Conservation (phyloP, 192 early-diverging fungal genomes). For the Podochytrium sp. region DNA sequence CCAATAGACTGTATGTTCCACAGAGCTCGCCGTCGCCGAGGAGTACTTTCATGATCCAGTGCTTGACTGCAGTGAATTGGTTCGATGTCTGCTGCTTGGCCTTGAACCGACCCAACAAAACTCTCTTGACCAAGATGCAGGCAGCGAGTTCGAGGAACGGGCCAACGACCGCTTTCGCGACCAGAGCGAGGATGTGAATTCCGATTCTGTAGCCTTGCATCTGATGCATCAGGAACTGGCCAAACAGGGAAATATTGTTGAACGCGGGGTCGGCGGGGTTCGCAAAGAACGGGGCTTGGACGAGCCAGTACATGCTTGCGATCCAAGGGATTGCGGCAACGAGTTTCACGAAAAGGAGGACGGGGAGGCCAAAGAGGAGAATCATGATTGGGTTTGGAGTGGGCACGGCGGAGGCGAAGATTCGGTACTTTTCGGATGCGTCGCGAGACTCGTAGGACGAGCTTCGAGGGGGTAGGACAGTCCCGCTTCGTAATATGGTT, state of each 20-base stretch:
- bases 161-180: conserved; percentile 25
- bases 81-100: background rate
- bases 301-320: conserved; percentile 36
- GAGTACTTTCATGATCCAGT: conserved; percentile 43
- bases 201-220: conserved; percentile 37
- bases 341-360: conserved; percentile 30
- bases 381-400: conserved; percentile 20
- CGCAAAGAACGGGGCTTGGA: conserved; percentile 33
- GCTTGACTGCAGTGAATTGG: conserved; percentile 4
- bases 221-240: conserved; percentile 41
- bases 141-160: conserved; percentile 39
- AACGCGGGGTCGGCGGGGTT: background rate
- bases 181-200: conserved; percentile 37
- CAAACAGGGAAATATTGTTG: conserved; percentile 3
- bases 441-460: conserved; percentile 44
- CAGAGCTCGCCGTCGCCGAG: conserved; percentile 34
- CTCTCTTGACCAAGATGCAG: conserved; percentile 34
- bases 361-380: conserved; percentile 36
- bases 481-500: conserved; percentile 38
- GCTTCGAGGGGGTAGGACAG: conserved; percentile 39
- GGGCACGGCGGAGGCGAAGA: conserved; percentile 31
- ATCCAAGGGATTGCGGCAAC: conserved; percentile 45
- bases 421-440: conserved; percentile 11
- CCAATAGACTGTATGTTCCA: conserved; percentile 42
- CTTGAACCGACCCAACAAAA: conserved; percentile 26